Conservation (phyloP, 176 grass and related monocot species). For the Oryza glumipatula region DNA sequence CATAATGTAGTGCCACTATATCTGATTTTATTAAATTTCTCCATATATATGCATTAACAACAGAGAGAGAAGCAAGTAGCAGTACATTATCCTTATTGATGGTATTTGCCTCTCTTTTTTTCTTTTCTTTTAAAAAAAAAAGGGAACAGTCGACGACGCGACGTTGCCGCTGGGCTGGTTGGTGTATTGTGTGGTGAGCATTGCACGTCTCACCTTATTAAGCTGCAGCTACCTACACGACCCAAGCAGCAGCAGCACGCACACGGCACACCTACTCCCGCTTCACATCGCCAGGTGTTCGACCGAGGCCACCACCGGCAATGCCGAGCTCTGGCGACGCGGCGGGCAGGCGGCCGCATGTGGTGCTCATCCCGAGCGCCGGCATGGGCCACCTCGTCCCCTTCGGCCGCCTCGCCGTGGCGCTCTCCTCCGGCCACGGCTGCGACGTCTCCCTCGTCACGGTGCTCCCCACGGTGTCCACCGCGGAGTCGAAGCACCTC, state of each 20-base stretch:
- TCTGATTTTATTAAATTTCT: too few relatives aligned
- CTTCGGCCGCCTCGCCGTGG: slow-evolving; percentile 60
- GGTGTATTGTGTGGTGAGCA: slow-evolving; percentile 18
- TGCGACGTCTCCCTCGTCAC: slow-evolving; percentile 64
- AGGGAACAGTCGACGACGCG: neutral
- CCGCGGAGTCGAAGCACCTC: slow-evolving; percentile 56
- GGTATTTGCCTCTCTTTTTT: too few relatives aligned
- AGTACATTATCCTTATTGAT: neutral
- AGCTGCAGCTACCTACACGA: neutral
- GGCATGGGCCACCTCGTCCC: slow-evolving; percentile 84
- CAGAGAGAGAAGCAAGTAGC: neutral
- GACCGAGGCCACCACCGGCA: neutral
- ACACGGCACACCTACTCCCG: neutral
- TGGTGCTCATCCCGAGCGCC: slow-evolving; percentile 75
- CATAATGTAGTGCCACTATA: too few relatives aligned
- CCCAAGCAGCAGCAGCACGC: neutral
- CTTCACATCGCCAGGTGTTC: neutral
- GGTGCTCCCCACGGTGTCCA: slow-evolving; percentile 61
- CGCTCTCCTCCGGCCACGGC: slow-evolving; percentile 35
- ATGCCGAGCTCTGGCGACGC: slow-evolving; percentile 17
- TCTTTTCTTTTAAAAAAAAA: too few relatives aligned
- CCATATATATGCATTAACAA: too few relatives aligned
- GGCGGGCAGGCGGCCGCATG: slow-evolving; percentile 10
- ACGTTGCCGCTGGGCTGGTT: neutral
- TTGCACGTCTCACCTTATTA: neutral